These are phyloP conservation scores for Colletotrichum camelliae DNA, from an alignment of 2,329 filamentous ascomycete species.

Conservation along the genomic window DNA sequence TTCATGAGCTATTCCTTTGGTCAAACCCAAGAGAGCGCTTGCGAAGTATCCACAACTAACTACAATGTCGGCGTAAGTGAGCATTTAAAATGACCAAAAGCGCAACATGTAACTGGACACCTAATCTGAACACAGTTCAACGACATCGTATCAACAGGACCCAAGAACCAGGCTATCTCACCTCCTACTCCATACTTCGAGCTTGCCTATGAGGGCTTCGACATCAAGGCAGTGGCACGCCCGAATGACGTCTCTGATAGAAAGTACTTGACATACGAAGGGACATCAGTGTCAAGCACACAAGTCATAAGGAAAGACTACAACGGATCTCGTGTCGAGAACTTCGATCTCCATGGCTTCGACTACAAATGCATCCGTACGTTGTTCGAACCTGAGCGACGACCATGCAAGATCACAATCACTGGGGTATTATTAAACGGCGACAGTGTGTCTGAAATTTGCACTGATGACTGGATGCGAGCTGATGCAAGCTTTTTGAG, in stretches of 20 bases:
- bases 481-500: not conserved
- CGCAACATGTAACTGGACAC: rapidly evolving
- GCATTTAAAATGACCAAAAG: not conserved
- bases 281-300: not conserved
- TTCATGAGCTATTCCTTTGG: not conserved
- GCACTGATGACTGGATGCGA: not conserved
- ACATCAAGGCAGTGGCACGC: not conserved
- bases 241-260: not conserved
- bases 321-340: not conserved
- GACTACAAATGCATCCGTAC: not conserved
- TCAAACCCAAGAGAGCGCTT: not conserved
- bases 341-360: not conserved
- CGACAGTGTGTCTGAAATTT: not conserved
- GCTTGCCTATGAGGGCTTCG: not conserved
- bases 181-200: not conserved
- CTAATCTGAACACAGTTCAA: not conserved
- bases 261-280: not conserved
- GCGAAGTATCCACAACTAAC: not conserved
- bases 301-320: not conserved
- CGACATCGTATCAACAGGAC: not conserved
- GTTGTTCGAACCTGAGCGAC: not conserved
- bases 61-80: not conserved
- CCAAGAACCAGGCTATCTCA: not conserved
- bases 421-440: not conserved
- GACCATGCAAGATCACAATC: not conserved